Evolutionary conservation across 495 filamentous ascomycete species (phyloP).

Genomic region (Lasiosphaeria hispida): DNA sequence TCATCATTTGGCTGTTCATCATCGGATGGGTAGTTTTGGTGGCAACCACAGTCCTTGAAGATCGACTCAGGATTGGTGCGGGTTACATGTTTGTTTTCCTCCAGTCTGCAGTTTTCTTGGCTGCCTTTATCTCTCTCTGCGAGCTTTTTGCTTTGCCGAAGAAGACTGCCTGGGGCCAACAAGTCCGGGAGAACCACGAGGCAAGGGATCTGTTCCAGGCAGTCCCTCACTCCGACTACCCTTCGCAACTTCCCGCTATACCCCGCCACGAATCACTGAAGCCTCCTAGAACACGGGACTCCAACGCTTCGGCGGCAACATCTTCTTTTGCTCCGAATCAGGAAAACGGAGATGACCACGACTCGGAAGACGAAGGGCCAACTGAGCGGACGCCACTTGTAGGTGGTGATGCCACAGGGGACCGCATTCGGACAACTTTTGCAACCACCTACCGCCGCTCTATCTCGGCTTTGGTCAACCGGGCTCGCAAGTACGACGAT

Average conservation of each 20-base stretch:
- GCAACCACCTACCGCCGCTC: constrained; percentile 58
- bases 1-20: constrained; percentile 77
- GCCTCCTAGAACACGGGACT: constrained; percentile 16
- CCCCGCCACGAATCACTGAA: constrained; percentile 18
- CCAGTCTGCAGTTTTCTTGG: constrained; percentile 70
- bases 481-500: constrained; percentile 27
- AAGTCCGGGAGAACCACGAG: constrained; percentile 47
- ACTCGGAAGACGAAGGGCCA: constrained; percentile 53
- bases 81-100: constrained; percentile 84
- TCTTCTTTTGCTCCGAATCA: constrained; percentile 9
- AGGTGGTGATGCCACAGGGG: constrained; percentile 36
- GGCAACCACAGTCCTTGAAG: constrained; percentile 67
- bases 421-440: constrained; percentile 64
- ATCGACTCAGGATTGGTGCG: constrained; percentile 66
- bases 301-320: constrained; percentile 10
- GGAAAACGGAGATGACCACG: constrained; percentile 44
- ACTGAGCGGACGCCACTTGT: constrained; percentile 82
- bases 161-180: constrained; percentile 61
- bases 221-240: constrained; percentile 30
- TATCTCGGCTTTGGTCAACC: constrained; percentile 40
- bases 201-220: constrained; percentile 36
- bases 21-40: constrained; percentile 72
- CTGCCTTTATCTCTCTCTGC: constrained; percentile 67
- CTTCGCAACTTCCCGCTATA: constrained; percentile 24
- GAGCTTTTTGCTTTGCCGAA: constrained; percentile 78